Conservation (phyloP, 192 early-diverging fungal genomes). For the Coemansia sp. region DNA sequence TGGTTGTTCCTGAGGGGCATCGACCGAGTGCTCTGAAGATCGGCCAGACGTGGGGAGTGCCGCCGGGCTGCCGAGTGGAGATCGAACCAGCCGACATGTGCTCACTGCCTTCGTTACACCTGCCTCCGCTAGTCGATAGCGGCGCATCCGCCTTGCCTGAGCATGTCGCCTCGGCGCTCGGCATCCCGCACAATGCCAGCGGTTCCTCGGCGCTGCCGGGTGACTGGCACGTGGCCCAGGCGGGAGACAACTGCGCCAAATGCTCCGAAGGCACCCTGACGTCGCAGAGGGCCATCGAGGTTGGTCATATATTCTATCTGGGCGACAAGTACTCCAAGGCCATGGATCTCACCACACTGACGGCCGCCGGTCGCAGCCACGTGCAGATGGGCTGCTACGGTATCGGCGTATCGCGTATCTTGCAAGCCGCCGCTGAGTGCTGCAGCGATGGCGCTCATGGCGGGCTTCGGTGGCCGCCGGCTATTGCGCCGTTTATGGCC, state of each 20-base stretch:
- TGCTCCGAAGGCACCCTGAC: slow-evolving; percentile 20
- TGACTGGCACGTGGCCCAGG: slow-evolving; percentile 39
- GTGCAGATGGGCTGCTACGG: slow-evolving; percentile 93
- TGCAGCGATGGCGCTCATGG: slow-evolving; percentile 54
- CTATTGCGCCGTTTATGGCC: slow-evolving; percentile 74
- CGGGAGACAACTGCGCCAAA: slow-evolving; percentile 29
- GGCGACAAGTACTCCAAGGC: slow-evolving; percentile 83
- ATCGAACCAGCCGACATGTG: not conserved
- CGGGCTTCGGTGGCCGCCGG: slow-evolving; percentile 72
- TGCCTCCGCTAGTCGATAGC: slow-evolving; percentile 6
- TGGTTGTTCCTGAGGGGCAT: slow-evolving; percentile 18
- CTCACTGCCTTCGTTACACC: too few species aligned
- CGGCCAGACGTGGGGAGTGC: slow-evolving; percentile 14
- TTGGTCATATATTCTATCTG: slow-evolving; percentile 86
- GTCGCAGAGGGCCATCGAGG: slow-evolving; percentile 63
- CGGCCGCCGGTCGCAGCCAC: slow-evolving; percentile 33
- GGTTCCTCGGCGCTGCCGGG: slow-evolving; percentile 4
- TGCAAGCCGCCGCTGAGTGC: slow-evolving; percentile 77
- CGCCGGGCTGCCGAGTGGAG: slow-evolving; percentile 12
- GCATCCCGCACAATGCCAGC: not conserved
- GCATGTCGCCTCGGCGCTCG: not conserved
- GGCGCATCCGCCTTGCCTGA: not conserved
- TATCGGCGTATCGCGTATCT: slow-evolving; percentile 78
- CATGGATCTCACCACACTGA: slow-evolving; percentile 59
- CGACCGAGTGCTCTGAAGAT: slow-evolving; percentile 35